Base-by-base conservation (phyloP, 768 basidiomycete genomes). In the Pleurotus eryngii region DNA sequence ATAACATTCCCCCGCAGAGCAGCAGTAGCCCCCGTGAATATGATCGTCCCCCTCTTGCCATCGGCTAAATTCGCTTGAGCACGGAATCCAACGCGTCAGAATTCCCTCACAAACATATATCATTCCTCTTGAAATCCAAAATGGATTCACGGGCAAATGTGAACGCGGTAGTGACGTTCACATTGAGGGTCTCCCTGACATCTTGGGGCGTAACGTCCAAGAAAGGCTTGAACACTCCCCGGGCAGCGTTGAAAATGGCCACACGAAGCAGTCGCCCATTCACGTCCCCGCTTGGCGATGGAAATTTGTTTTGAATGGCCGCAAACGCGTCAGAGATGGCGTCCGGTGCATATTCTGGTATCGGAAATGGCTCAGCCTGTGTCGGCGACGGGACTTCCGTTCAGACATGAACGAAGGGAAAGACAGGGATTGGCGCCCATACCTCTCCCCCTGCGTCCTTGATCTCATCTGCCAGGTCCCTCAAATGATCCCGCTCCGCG, bases 1-100 rank as follows among this genome's bases (percentile, higher is more conserved):
- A 69, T 71, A 2, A 72, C 71, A 56, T 88, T 89, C 4, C 89
- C 89, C 55, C 89, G 72, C 17, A 81, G 56, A 54, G 82, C 77
- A 5, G 89, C 84, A 5, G 89, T 90, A 1, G 89, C 89, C 0
- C 88, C 87, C 0, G 88, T 90, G 65, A 89, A 88, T 12, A 89
- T 78, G 47, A 90, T 68, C 0, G 84, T 80, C 5, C 89, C 89
- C 24, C 78, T 75, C 64, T 81, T 81, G 9, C 85, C 83, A n/a
- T 67, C 68, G 1, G 73, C 65, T 48, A 78, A 70, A n/a, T 30
- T 20, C 26, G 12, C 56, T 9, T 49, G 12, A 37, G 12, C 20
- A 38, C 40, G 27, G 22, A 55, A 14, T 9, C 15, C 35, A 46
- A 1, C 49, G 30, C 30, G 11, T 11, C 7, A 35, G 30, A 11